phyloP scores from a whole-genome alignment of 306 rosid species.

The Sophora flavescens region DNA sequence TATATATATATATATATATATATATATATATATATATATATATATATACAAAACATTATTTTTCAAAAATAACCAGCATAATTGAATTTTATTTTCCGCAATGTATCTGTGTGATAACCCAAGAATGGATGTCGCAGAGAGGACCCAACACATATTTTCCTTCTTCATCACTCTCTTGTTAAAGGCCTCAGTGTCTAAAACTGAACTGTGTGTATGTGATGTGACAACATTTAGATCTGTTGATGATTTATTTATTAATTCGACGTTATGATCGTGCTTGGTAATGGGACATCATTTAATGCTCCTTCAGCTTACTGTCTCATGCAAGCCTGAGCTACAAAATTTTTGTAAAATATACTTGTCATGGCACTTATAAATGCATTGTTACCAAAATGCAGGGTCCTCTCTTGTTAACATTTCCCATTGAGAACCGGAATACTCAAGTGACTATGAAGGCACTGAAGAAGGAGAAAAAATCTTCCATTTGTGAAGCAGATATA shows the following conservation, averaged over 20 bases:
- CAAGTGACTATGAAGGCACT: constrained; percentile 67
- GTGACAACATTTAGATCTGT: background rate
- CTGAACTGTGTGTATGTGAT: background rate
- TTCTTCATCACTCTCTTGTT: no score
- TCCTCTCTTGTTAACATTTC: constrained; percentile 78
- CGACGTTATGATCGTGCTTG: constrained; percentile 5
- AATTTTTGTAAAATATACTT: constrained; percentile 32
- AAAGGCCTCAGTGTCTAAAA: no score
- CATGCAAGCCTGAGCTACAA: constrained; percentile 13
- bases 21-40: no score
- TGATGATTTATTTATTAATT: constrained; percentile 4
- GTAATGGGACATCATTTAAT: background rate
- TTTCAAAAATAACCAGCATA: no score
- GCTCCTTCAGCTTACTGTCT: constrained; percentile 2
- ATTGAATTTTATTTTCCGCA: no score
- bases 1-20: no score
- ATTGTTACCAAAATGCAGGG: constrained; percentile 67
- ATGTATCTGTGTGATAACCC: no score
- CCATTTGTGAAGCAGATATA: constrained; percentile 86
- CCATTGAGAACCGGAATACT: constrained; percentile 77
- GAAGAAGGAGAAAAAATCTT: constrained; percentile 73
- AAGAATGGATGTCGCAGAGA: no score
- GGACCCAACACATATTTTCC: no score
- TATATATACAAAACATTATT: no score
- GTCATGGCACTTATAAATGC: constrained; percentile 18